These are phyloP conservation scores for Nakaseomyces glabratus DNA, from an alignment of 1,139 yeast genomes.

Conservation along the genomic window DNA sequence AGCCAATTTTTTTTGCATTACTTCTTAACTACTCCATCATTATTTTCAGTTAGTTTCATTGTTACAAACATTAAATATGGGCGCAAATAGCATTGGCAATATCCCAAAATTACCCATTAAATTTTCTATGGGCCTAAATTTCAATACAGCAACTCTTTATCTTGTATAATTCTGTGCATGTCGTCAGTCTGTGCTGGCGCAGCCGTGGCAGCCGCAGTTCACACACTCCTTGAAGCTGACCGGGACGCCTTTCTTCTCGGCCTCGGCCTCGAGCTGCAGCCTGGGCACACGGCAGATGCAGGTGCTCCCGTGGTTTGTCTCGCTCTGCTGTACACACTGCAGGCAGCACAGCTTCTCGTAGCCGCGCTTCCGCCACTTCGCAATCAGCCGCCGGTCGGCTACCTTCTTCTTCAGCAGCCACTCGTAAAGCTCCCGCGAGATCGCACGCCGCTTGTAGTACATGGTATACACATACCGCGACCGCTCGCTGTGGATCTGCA, in stretches of 20 bases:
- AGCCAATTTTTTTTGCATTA: no score
- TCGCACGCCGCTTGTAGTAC: constrained; percentile 60
- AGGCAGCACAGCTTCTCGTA: constrained; percentile 82
- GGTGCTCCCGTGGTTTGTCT: constrained; percentile 53
- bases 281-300: constrained; percentile 86
- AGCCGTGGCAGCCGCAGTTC: constrained; percentile 85
- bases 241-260: constrained; percentile 16
- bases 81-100: no score
- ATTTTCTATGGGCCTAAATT: no score
- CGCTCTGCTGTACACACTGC: constrained; percentile 61
- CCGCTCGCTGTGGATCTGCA: constrained; percentile 62
- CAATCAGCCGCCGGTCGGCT: constrained; percentile 63
- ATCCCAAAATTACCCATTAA: no score
- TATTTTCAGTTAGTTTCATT: no score
- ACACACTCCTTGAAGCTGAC: constrained; percentile 50
- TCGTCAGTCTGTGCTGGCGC: constrained; percentile 65
- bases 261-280: constrained; percentile 37
- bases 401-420: constrained; percentile 65
- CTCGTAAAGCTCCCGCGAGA: constrained; percentile 60
- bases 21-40: no score
- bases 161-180: no score
- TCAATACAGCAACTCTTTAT: no score
- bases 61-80: no score
- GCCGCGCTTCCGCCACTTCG: constrained; percentile 89
- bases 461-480: constrained; percentile 69